Evolutionary conservation across 2,329 filamentous ascomycete genomes (phyloP).

Genomic region (Monosporascus sp.): DNA sequence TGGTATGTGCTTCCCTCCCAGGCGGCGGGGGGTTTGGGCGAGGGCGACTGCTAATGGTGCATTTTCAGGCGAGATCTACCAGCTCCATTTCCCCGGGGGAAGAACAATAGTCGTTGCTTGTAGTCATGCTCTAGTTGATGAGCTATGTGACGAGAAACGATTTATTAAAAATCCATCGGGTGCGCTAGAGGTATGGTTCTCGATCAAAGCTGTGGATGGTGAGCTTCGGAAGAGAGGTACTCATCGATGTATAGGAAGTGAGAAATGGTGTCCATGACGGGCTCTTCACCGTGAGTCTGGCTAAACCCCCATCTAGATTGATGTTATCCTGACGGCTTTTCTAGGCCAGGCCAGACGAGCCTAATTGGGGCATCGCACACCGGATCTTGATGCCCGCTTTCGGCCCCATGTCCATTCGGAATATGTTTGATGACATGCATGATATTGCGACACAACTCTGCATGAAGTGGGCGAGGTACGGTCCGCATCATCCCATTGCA

Average conservation of each 20-base stretch:
- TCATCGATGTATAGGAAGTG: constrained; percentile 36
- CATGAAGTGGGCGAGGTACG: constrained; percentile 64
- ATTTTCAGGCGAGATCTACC: constrained; percentile 52
- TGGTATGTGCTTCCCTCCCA: constrained; percentile 37
- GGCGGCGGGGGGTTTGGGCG: constrained; percentile 3
- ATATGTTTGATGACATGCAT: constrained; percentile 66
- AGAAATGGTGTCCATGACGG: constrained; percentile 59
- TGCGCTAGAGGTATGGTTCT: constrained; percentile 34
- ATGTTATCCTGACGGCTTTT: background rate
- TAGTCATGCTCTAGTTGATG: constrained; percentile 53
- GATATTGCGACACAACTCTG: constrained; percentile 62
- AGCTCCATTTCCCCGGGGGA: constrained; percentile 46
- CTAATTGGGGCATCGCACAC: constrained; percentile 53
- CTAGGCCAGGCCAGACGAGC: constrained; percentile 40
- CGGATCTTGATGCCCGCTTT: constrained; percentile 54
- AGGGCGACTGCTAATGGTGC: constrained; percentile 8
- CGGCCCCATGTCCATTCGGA: constrained; percentile 60
- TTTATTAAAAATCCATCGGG: constrained; percentile 54
- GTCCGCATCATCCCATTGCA: constrained; percentile 50
- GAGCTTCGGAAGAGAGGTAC: background rate
- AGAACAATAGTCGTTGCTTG: constrained; percentile 45
- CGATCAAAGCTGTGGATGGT: background rate
- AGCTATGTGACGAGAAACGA: constrained; percentile 61
- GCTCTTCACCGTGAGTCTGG: constrained; percentile 54
- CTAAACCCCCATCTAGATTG: constrained; percentile 11